Base-by-base conservation (phyloP, 768 basidiomycete species). In the Hypholoma sublateritium region DNA sequence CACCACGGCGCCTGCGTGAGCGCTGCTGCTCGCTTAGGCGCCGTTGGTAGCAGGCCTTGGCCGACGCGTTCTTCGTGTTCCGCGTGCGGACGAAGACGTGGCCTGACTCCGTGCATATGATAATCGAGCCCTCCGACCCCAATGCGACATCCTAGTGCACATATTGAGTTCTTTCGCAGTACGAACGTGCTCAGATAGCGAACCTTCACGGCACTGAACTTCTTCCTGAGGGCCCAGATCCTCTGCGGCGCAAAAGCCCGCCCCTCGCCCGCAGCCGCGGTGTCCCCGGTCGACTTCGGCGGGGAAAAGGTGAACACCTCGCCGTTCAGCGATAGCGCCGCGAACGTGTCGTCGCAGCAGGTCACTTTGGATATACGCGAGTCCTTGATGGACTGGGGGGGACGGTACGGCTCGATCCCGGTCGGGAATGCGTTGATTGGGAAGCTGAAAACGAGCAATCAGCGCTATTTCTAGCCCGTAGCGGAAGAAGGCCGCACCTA, bases 91-190 rank as follows among this genome's bases (percentile, higher is more conserved):
- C 80, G 66, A 89, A 98, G 32, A 96, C 95, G 64, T 98, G 95
- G 0, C 96, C 96, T 4, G 96, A 95, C 59, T 90, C 86, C 1
- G 96, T 98, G 72, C 93, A 97, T 45, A 98, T 81, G 67, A 97
- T 88, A 65, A 97, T 83, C 14, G 89, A 84, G 4, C 95, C 93
- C 60, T 97, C 94, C 1, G 86, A 77, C 17, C 93, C 93, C 13
- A 98, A 77, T 0, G 93, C 94, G 8, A 96, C 89, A 63, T 98
- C 96, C 87, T 89, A 62, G 59, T 34, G 32, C 17, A 39, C 3
- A 16, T 19, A n/a, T 25, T 25, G 19, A 28, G 37, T 2, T 44
- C 1, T 25, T 11, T 11, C 22, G 3, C 13, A 12, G 25, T 28
- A 24, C 25, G 21, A 13, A 41, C 16, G 39, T 53, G 34, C 28